Base-by-base conservation (phyloP, 225 moss, liverwort and hornwort genomes). In the Bryum argenteum region DNA sequence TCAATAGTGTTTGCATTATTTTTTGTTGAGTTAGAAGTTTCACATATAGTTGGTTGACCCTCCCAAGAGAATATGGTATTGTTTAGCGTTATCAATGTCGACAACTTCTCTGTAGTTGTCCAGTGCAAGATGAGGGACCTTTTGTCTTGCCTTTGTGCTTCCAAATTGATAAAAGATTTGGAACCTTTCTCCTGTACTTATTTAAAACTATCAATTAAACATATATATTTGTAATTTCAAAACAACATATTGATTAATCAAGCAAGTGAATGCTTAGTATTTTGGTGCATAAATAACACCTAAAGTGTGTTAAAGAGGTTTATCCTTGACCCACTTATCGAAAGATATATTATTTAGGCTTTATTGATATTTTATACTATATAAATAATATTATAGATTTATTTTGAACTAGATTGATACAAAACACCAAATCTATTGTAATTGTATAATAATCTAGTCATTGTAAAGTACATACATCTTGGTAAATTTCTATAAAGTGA, bases 31-130 rank as follows among this genome's bases (percentile, higher is more conserved):
- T 28, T 26, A 39, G 39, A 28, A 58, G 65, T 21, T 9, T 67
- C 82, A 60, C 63, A 83, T 1, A 73, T 70, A 9, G 41, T 19
- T 2, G 52, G 53, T 5, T 75, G 67, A 69, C 87, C 91, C 38
- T 92, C 82, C 91, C 92, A 95, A 9, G 91, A 60, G 60, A 89
- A 89, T 89, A 92, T 91, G 65, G 92, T 91, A 63, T 89, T 91
- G 62, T 71, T 95, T 61, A 95, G 65, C 4, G 80, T 88, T 28
- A 58, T 56, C 50, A 95, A 55, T 26, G 74, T 78, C 37, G 43
- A 20, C 9, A 86, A 42, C 61, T 95, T 95, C 38, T 91, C 89
- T 17, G 24, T 14, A 9, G 61, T 58, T 4, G 80, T 71, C 90
- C 94, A 94, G 0, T 77, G 67, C 53, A 60, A 52, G 37, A 94